phyloP scores from a whole-genome alignment of 1,284 basidiomycete species.

The Schizophyllum amplum region DNA sequence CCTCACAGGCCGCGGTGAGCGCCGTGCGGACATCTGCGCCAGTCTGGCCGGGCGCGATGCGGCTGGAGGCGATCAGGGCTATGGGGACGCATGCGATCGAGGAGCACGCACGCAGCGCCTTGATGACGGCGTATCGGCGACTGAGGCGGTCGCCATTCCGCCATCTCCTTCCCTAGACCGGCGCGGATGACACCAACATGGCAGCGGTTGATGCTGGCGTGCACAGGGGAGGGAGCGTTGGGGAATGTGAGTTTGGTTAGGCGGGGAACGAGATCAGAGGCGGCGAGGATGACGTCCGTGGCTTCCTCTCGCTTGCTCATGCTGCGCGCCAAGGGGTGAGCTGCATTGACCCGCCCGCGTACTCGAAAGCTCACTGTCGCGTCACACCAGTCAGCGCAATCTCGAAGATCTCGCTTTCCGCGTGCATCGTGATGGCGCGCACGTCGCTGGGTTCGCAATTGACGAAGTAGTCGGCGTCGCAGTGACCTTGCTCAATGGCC shows the following conservation, averaged over 20 bases:
- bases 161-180: background rate
- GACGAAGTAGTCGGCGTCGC: background rate
- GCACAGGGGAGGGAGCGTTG: background rate
- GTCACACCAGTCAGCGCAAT: background rate
- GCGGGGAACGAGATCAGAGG: background rate
- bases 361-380: background rate
- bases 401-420: background rate
- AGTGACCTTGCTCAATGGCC: background rate
- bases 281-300: background rate
- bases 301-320: background rate
- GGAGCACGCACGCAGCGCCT: background rate
- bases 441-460: background rate
- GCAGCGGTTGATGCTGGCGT: background rate
- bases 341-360: background rate
- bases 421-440: background rate
- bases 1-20: background rate
- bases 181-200: background rate
- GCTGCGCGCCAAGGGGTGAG: background rate
- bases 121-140: background rate
- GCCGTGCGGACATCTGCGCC: background rate
- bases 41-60: background rate
- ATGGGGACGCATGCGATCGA: background rate
- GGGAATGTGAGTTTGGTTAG: background rate
- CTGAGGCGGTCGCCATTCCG: background rate
- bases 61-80: background rate